These are phyloP conservation scores for Lomentospora prolificans DNA, from an alignment of 2,329 filamentous ascomycete species.

Conservation along the genomic window DNA sequence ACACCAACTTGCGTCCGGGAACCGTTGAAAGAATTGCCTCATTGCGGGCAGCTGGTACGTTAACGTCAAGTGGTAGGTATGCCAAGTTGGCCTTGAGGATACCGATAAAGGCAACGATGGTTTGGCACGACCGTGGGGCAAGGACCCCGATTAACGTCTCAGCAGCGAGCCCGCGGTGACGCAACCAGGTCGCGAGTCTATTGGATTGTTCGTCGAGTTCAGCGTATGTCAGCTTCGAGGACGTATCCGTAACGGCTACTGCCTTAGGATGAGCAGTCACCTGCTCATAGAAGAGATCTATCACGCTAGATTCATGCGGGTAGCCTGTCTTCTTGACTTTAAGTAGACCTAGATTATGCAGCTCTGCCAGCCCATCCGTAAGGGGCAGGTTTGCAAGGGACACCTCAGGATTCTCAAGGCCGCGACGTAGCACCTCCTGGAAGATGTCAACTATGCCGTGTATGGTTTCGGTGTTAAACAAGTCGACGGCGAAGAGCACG, in stretches of 20 bases:
- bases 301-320: constrained; percentile 13
- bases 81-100: constrained; percentile 18
- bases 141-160: constrained; percentile 15
- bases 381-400: not conserved
- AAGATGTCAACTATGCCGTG: constrained; percentile 13
- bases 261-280: constrained; percentile 9
- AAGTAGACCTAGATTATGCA: constrained; percentile 12
- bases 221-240: constrained; percentile 13
- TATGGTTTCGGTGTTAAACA: constrained; percentile 11
- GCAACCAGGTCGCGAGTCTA: constrained; percentile 13
- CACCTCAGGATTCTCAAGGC: not conserved
- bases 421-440: constrained; percentile 10
- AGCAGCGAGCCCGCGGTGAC: not conserved
- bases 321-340: constrained; percentile 9
- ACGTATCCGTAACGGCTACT: constrained; percentile 14
- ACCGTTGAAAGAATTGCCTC: constrained; percentile 13
- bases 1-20: constrained; percentile 8
- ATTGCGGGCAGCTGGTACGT: constrained; percentile 12
- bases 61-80: constrained; percentile 17
- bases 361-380: not conserved
- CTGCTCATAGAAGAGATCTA: constrained; percentile 16
- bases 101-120: constrained; percentile 15
- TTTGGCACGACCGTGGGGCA: constrained; percentile 15
- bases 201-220: constrained; percentile 15
- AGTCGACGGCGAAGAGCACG: not conserved